Conservation (phyloP, 2,329 filamentous ascomycete genomes). For the Truncatella angustata region DNA sequence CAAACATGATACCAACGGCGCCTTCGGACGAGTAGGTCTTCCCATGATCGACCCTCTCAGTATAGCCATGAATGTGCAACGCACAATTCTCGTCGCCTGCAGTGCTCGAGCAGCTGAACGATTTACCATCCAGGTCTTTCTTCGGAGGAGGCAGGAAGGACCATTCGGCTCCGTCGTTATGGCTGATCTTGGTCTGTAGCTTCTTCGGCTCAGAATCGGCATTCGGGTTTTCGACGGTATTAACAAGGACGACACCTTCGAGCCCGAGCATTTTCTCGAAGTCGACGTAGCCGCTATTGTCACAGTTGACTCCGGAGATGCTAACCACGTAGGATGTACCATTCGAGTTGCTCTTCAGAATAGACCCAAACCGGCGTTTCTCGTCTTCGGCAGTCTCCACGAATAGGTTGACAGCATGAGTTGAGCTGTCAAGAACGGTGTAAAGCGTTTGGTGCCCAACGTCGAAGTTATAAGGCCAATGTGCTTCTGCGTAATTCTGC, state of each 20-base stretch:
- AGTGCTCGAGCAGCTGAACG: constrained; percentile 62
- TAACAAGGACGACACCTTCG: constrained; percentile 86
- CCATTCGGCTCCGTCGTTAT: constrained; percentile 95
- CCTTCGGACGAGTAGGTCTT: constrained; percentile 87
- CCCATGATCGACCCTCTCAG: constrained; percentile 76
- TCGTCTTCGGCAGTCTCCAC: constrained; percentile 71
- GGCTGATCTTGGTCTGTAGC: constrained; percentile 87
- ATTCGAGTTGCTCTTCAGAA: constrained; percentile 98
- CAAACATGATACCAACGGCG: constrained; percentile 88
- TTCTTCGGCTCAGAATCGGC: constrained; percentile 70
- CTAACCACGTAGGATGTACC: constrained; percentile 92
- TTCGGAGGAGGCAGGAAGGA: constrained; percentile 68
- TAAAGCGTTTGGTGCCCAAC: constrained; percentile 78
- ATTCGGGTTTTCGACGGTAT: constrained; percentile 74
- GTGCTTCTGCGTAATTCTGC: constrained; percentile 73
- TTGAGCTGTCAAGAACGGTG: constrained; percentile 92
- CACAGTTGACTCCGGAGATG: constrained; percentile 76
- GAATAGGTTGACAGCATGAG: constrained; percentile 90
- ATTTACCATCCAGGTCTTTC: constrained; percentile 72
- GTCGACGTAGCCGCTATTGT: constrained; percentile 77
- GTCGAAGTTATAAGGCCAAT: constrained; percentile 83
- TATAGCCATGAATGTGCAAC: constrained; percentile 93
- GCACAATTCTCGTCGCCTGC: constrained; percentile 68
- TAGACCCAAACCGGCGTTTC: constrained; percentile 73
- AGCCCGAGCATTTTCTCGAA: constrained; percentile 94